Percentiles rank a stretch among this genome's conserved stretches.
phyloP scores from a whole-genome alignment of 305 asterid species.

The Fraxinus latifolia region DNA sequence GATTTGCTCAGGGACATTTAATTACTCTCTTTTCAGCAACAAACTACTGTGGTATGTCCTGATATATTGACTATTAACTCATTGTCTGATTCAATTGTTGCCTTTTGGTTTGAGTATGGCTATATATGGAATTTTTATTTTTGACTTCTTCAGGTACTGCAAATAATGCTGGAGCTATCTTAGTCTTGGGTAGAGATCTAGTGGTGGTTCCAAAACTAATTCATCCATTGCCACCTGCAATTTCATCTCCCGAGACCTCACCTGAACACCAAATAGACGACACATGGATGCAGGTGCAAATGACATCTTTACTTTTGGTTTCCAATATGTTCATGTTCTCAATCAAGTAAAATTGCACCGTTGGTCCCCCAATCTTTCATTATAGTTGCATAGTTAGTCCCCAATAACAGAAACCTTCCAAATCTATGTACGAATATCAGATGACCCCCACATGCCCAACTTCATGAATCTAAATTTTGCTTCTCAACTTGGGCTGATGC shows the following conservation, averaged over 20 bases:
- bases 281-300: conserved; percentile 97
- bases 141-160: conserved; percentile 70
- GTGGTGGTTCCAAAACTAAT: conserved; percentile 97
- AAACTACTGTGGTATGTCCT: conserved; percentile 85
- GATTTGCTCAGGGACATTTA: conserved; percentile 98
- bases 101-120: background rate
- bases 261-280: conserved; percentile 90
- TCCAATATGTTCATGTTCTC: background rate
- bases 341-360: background rate
- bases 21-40: conserved; percentile 98
- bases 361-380: background rate
- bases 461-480: background rate
- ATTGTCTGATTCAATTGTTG: background rate
- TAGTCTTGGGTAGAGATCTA: conserved; percentile 98
- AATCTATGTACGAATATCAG: background rate
- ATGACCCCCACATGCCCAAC: background rate
- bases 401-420: background rate
- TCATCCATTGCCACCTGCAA: conserved; percentile 96
- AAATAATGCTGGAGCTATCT: conserved; percentile 98
- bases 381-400: background rate
- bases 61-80: background rate
- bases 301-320: conserved; percentile 16
- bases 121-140: background rate
- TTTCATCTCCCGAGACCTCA: conserved; percentile 89
- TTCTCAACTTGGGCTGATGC: background rate